phyloP scores from a whole-genome alignment of 352 stramenopile species.

The Phytophthora hybrid region DNA sequence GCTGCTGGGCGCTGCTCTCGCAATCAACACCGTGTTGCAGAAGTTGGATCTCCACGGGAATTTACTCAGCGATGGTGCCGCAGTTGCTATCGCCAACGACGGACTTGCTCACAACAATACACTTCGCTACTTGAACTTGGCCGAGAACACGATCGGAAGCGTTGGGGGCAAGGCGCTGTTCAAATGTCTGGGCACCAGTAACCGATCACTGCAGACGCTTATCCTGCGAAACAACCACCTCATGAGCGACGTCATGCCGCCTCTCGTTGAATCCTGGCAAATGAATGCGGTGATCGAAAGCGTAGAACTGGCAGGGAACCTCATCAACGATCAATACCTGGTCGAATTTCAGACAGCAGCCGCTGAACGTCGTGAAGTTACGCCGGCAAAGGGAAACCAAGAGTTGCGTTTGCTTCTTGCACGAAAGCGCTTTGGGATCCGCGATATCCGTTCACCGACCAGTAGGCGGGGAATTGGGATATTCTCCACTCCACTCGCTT shows the following conservation, averaged over 20 bases:
- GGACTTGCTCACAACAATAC: constrained; percentile 54
- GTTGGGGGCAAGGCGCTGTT: constrained; percentile 60
- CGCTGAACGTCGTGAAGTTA: constrained; percentile 40
- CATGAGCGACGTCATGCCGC: constrained; percentile 55
- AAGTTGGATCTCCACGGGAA: constrained; percentile 74
- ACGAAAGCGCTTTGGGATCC: constrained; percentile 43
- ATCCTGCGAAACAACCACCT: constrained; percentile 73
- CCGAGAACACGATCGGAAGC: constrained; percentile 68
- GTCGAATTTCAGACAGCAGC: constrained; percentile 30
- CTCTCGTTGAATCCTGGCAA: constrained; percentile 45
- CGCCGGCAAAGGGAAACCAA: constrained; percentile 29
- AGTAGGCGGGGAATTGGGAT: constrained; percentile 17
- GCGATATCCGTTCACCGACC: constrained; percentile 4
- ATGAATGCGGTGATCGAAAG: constrained; percentile 49
- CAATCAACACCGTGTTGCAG: constrained; percentile 66
- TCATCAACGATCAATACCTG: constrained; percentile 59
- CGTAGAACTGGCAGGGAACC: constrained; percentile 65
- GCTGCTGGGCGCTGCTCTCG: constrained; percentile 52
- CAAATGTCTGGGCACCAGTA: constrained; percentile 39
- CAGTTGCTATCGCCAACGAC: constrained; percentile 44
- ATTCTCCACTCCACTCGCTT: constrained; percentile 7
- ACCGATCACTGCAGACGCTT: constrained; percentile 54
- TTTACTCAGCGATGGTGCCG: constrained; percentile 49
- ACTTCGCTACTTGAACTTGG: constrained; percentile 64
- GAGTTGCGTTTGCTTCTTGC: constrained; percentile 63